These are phyloP conservation scores for Cylindrotheca fusiformis DNA, from an alignment of 108 stramenopile genomes.

Conservation along the genomic window DNA sequence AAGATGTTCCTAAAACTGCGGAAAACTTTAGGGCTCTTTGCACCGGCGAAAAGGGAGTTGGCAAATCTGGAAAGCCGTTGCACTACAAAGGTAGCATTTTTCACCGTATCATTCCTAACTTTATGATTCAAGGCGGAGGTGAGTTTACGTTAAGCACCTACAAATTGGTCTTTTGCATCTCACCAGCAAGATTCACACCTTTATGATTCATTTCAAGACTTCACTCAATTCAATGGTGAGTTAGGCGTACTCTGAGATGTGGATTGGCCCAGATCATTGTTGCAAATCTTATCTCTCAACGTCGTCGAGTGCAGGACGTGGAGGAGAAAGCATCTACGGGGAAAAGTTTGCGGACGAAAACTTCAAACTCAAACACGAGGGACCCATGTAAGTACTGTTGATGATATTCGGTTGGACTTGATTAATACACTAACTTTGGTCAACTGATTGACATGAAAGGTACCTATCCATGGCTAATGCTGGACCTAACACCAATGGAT, in stretches of 20 bases:
- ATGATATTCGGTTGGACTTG: constrained; percentile 45
- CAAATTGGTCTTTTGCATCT: neutral
- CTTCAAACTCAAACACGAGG: constrained; percentile 76
- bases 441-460: neutral
- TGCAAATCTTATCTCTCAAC: too few relatives aligned
- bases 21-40: constrained; percentile 94
- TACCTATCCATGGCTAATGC: too few relatives aligned
- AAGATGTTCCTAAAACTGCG: constrained; percentile 88
- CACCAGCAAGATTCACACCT: neutral
- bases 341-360: constrained; percentile 95
- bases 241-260: too few relatives aligned
- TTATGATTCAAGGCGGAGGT: constrained; percentile 83
- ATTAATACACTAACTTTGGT: neutral
- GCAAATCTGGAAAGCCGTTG: constrained; percentile 77
- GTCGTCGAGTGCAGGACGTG: too few relatives aligned
- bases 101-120: constrained; percentile 82
- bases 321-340: constrained; percentile 53
- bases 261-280: too few relatives aligned
- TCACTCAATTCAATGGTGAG: constrained; percentile 66
- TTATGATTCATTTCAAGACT: constrained; percentile 56
- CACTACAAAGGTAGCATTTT: constrained; percentile 89
- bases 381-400: constrained; percentile 92
- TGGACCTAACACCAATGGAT: too few relatives aligned
- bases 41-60: constrained; percentile 89
- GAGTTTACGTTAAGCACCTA: too few relatives aligned